Evolutionary conservation across 2,329 filamentous ascomycete species (phyloP).

Genomic region (Hypoxylon rubiginosum): DNA sequence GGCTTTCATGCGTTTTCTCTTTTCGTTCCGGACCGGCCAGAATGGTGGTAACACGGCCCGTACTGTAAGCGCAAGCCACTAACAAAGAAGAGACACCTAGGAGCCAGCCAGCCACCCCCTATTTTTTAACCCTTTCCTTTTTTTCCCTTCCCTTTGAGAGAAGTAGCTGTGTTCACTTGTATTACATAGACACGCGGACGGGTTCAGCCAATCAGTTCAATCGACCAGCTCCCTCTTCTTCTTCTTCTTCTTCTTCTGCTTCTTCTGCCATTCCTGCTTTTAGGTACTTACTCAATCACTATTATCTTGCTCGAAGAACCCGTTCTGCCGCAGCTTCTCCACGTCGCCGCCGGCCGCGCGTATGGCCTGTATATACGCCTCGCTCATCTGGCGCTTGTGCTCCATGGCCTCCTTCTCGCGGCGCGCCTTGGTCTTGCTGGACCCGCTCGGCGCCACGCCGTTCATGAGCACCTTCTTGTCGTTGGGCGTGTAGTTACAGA

Average conservation of each 20-base stretch:
- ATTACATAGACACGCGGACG: background rate
- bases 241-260: no score
- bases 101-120: conserved; percentile 1
- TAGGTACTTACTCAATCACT: no score
- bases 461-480: conserved; percentile 85
- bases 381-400: conserved; percentile 75
- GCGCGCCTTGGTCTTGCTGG: conserved; percentile 93
- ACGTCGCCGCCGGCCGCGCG: conserved; percentile 78
- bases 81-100: background rate
- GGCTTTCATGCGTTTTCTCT: background rate
- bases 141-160: no score
- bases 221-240: background rate
- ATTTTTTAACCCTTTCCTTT: background rate
- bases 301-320: conserved; percentile 51
- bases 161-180: background rate
- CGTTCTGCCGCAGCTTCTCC: conserved; percentile 65
- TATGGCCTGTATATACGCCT: conserved; percentile 77
- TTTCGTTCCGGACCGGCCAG: no score
- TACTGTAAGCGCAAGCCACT: conserved; percentile 1
- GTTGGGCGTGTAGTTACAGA: conserved; percentile 90
- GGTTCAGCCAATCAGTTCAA: background rate
- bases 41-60: background rate
- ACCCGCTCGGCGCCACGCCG: conserved; percentile 91
- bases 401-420: conserved; percentile 90
- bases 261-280: no score